These are phyloP conservation scores for Spongispora temasekensis DNA, from an alignment of 1,284 basidiomycete species.

Conservation along the genomic window DNA sequence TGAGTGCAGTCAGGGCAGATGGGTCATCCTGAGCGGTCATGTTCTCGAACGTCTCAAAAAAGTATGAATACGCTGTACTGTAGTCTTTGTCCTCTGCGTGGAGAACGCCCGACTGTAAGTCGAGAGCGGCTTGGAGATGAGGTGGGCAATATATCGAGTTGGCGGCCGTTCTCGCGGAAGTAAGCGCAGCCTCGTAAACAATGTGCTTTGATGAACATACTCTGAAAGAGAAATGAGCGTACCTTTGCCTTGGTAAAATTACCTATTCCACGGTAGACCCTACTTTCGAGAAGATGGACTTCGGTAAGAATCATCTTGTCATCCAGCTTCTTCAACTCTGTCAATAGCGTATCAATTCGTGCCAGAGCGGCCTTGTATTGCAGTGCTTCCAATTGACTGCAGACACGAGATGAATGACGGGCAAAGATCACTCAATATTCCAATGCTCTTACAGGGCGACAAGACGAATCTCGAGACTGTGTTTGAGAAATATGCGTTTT, in stretches of 20 bases:
- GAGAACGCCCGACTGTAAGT: conserved; percentile 89
- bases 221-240: conserved; percentile 9
- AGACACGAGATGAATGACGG: conserved; percentile 5
- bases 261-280: conserved; percentile 89
- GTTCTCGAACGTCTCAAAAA: conserved; percentile 95
- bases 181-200: conserved; percentile 77
- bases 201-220: neutral
- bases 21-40: conserved; percentile 74
- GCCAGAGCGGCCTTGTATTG: conserved; percentile 81
- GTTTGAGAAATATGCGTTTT: conserved; percentile 95
- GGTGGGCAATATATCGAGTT: conserved; percentile 99
- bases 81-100: conserved; percentile 99
- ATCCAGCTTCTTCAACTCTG: conserved; percentile 90
- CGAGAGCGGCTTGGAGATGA: conserved; percentile 86
- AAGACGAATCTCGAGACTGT: conserved; percentile 90
- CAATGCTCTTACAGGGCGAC: conserved; percentile 66
- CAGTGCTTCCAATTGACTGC: conserved; percentile 74
- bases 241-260: conserved; percentile 95
- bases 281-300: conserved; percentile 91
- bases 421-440: neutral
- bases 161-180: conserved; percentile 91
- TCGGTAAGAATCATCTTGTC: conserved; percentile 99
- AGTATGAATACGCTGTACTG: conserved; percentile 96
- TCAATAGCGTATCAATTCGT: conserved; percentile 84
- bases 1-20: conserved; percentile 80